phyloP scores from a whole-genome alignment of 306 rosid genomes.

The Fragaria ananassa region DNA sequence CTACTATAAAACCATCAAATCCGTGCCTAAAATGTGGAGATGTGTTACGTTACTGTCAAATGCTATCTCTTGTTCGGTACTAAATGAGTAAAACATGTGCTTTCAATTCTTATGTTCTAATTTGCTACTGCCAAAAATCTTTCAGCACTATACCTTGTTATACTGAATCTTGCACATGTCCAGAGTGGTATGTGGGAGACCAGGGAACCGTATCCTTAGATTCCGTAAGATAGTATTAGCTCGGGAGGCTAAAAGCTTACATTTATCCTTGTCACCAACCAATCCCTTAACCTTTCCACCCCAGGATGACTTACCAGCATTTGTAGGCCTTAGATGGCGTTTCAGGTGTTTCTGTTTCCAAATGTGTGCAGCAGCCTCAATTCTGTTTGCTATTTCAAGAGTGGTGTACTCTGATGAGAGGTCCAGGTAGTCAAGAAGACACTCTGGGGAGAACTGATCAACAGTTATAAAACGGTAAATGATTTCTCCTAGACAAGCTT shows the following conservation, averaged over 20 bases:
- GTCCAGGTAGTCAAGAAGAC: constrained; percentile 46
- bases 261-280: constrained; percentile 26
- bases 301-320: constrained; percentile 40
- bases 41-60: background rate
- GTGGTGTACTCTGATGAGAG: constrained; percentile 42
- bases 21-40: background rate
- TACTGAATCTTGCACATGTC: constrained; percentile 50
- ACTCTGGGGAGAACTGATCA: constrained; percentile 41
- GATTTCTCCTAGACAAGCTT: constrained; percentile 36
- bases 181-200: constrained; percentile 50
- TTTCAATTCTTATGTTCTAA: background rate
- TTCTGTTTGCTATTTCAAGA: constrained; percentile 44
- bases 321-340: constrained; percentile 11
- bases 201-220: constrained; percentile 36
- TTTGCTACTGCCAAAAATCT: background rate
- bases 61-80: background rate
- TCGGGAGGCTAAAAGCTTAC: constrained; percentile 35
- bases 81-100: background rate
- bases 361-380: constrained; percentile 47
- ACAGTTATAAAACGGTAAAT: constrained; percentile 30
- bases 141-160: constrained; percentile 32
- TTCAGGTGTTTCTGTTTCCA: constrained; percentile 41
- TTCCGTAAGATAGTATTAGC: constrained; percentile 39
- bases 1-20: background rate
- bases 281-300: constrained; percentile 43